phyloP scores from a whole-genome alignment of 208 protist genomes.

The Trypanosoma rangeli region DNA sequence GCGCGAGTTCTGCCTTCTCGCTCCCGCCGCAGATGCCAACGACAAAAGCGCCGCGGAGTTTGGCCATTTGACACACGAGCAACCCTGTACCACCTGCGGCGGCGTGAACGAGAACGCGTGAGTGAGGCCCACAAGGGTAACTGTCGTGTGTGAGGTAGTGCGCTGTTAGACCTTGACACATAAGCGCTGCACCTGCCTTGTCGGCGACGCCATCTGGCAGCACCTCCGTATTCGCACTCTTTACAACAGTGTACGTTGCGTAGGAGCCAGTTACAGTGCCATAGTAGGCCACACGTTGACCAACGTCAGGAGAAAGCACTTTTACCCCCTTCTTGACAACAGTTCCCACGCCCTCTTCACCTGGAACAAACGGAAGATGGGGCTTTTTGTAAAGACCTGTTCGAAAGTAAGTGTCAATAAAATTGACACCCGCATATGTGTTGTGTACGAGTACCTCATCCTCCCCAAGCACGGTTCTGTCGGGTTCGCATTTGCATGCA shows the following conservation, averaged over 20 bases:
- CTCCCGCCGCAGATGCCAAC: constrained; percentile 82
- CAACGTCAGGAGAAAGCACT: constrained; percentile 30
- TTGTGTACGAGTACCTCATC: constrained; percentile 60
- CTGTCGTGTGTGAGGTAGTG: constrained; percentile 84
- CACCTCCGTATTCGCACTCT: neutral
- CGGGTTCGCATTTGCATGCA: constrained; percentile 13
- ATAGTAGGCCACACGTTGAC: constrained; percentile 78
- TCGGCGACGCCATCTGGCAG: constrained; percentile 62
- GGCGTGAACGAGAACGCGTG: constrained; percentile 82
- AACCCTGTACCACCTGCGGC: constrained; percentile 86
- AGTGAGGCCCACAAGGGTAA: constrained; percentile 41
- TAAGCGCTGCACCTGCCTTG: constrained; percentile 48
- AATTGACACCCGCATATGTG: constrained; percentile 86
- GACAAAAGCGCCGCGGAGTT: constrained; percentile 85
- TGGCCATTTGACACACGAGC: constrained; percentile 91
- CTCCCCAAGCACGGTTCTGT: constrained; percentile 2
- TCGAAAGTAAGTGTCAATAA: constrained; percentile 93
- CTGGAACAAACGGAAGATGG: constrained; percentile 64
- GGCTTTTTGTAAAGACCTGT: constrained; percentile 75
- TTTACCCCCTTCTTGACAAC: constrained; percentile 45
- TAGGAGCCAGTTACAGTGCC: constrained; percentile 53
- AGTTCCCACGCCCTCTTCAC: constrained; percentile 73
- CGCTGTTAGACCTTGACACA: constrained; percentile 86
- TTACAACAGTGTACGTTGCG: constrained; percentile 56
- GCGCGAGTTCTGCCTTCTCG: constrained; percentile 68